phyloP scores from a whole-genome alignment of 768 basidiomycete species.

The Lentinus brumalis region DNA sequence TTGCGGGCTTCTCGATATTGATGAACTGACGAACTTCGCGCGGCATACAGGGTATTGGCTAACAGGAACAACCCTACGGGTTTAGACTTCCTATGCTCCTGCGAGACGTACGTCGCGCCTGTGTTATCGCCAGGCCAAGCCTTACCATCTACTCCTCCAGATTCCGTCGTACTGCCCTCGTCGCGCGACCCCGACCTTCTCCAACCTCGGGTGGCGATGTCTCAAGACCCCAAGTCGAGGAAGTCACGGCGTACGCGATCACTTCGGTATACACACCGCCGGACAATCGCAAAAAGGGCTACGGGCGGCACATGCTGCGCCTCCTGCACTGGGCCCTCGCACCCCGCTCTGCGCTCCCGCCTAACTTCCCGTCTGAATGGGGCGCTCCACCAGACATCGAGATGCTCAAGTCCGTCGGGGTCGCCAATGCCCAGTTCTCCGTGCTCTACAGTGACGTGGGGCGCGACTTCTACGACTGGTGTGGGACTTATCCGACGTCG shows the following conservation, averaged over 20 bases:
- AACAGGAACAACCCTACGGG: constrained; percentile 51
- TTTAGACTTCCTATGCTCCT: constrained; percentile 59
- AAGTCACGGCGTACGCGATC: constrained; percentile 51
- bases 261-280: constrained; percentile 60
- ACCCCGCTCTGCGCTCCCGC: constrained; percentile 32
- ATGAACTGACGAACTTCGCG: not conserved
- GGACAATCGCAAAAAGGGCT: constrained; percentile 54
- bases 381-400: constrained; percentile 45
- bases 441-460: constrained; percentile 58
- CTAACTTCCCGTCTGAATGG: constrained; percentile 42
- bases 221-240: constrained; percentile 22
- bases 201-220: not conserved
- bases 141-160: constrained; percentile 14
- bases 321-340: constrained; percentile 61
- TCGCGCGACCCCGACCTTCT: constrained; percentile 14
- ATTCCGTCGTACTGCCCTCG: constrained; percentile 39
- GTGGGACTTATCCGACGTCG: constrained; percentile 37
- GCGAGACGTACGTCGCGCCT: constrained; percentile 55
- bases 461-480: constrained; percentile 42
- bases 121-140: not conserved
- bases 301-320: constrained; percentile 64
- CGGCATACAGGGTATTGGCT: constrained; percentile 53
- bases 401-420: constrained; percentile 16
- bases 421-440: constrained; percentile 48
- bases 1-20: not conserved